Evolutionary conservation across 2,329 filamentous ascomycete genomes (phyloP).

Genomic region (Alternaria sp.): DNA sequence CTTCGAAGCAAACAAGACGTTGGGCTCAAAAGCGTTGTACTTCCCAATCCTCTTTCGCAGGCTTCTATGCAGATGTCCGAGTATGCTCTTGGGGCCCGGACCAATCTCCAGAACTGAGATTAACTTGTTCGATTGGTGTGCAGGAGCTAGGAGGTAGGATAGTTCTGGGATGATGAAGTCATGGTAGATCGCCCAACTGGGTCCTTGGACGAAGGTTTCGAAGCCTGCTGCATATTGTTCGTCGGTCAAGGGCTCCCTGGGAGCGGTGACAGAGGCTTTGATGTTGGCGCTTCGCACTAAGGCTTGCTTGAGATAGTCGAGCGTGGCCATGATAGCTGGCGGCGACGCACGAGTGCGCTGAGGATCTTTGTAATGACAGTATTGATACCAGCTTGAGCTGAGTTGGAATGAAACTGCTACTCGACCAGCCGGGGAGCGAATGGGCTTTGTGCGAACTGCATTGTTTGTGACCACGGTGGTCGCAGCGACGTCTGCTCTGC

Average conservation of each 20-base stretch:
- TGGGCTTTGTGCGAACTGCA: not conserved
- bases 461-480: not conserved
- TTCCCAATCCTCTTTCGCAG: constrained; percentile 54
- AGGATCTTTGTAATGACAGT: not conserved
- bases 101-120: constrained; percentile 67
- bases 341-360: not conserved
- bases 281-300: not conserved
- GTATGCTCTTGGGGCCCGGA: constrained; percentile 63
- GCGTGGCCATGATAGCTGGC: not conserved
- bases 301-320: not conserved
- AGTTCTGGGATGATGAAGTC: constrained; percentile 52
- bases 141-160: constrained; percentile 48
- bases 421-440: not conserved
- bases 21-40: constrained; percentile 65
- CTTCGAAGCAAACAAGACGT: constrained; percentile 52
- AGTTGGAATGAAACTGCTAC: not conserved
- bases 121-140: constrained; percentile 50
- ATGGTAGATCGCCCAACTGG: constrained; percentile 52
- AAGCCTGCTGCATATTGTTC: constrained; percentile 48
- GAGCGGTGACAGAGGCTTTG: not conserved
- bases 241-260: not conserved
- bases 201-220: constrained; percentile 48
- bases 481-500: not conserved
- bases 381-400: not conserved
- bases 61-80: constrained; percentile 56